Evolutionary conservation across 139 green algal species (phyloP), one percentile per base, ranked within the genome.

Genomic region (Chlorella sp.): DNA sequence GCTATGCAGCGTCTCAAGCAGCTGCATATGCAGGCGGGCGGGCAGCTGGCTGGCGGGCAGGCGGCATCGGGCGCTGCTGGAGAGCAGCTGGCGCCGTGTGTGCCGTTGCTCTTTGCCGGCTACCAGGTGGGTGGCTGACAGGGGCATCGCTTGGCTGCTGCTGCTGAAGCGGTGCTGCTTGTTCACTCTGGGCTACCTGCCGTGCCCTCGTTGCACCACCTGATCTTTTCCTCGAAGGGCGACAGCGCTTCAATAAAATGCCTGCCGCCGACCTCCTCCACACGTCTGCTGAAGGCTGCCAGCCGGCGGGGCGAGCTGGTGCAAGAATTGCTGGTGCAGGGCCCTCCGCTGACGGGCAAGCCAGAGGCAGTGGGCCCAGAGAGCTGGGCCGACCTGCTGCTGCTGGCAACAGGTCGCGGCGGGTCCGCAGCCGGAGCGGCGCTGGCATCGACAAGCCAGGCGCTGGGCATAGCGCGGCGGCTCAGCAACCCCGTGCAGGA

Each of bases 1-100:
- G 84, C 68, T 28, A 88, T 88, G 84, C 84, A 88, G 84, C 84
- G 84, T 40, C 19, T 88, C 0, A 88, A 88, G 39, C 84, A 88
- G 84, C 68, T 88, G 68, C 84, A 81, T 42, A 40, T 37, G 15
- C 83, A 79, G 64, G 83, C 83, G 39, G 83, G 36, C 30, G 83
- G 83, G 1, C 83, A 78, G 61, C 22, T 87, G 83, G 83, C 61
- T 15, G 34, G 3, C 61, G 66, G 83, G 64, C 64, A 48, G 37
- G 83, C 64, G 1, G 64, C 57, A 18, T 84, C 78, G 11, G 57
- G 82, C n/a, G 18, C 19, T 5, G 39, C 39, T 2, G 79, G 42
- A 15, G 22, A 22, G 42, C 24, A 26, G 39, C 84, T 88, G 66
- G 68, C 68, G 30, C 39, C 68, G 2, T 40, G 39, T 9, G 39